Percentiles rank a stretch among this genome's conserved stretches.
phyloP scores from a whole-genome alignment of 441 rosid genomes.

The Populus tomentosa region DNA sequence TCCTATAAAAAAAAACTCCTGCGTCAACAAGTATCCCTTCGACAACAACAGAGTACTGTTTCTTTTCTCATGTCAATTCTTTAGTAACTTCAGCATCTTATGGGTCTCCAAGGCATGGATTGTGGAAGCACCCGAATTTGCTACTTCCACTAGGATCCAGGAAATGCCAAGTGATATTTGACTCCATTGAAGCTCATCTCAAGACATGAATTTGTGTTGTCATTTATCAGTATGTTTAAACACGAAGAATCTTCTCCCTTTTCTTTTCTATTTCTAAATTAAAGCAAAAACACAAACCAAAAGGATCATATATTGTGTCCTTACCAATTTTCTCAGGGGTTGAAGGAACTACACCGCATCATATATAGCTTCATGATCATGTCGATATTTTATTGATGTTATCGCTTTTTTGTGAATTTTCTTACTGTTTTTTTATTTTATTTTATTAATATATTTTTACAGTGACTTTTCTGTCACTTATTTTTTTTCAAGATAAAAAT shows the following conservation, averaged over 20 bases:
- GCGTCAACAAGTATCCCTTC: constrained; percentile 55
- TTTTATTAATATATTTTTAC: too few species aligned
- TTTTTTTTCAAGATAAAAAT: too few species aligned
- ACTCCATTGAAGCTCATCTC: constrained; percentile 60
- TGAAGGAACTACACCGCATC: too few species aligned
- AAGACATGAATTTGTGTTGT: constrained; percentile 34
- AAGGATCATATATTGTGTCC: background rate
- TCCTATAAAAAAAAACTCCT: too few species aligned
- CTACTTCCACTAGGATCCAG: constrained; percentile 68
- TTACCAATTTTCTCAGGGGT: too few species aligned
- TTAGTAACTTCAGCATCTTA: background rate
- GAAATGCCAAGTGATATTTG: constrained; percentile 74
- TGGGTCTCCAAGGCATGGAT: constrained; percentile 56
- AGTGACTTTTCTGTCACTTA: too few species aligned
- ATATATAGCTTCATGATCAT: too few species aligned
- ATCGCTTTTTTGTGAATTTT: too few species aligned
- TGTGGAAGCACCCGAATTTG: constrained; percentile 97
- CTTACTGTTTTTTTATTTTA: too few species aligned
- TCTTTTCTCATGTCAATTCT: background rate
- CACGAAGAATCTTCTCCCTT: background rate
- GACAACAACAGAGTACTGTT: background rate
- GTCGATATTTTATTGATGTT: background rate
- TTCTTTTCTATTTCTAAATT: background rate
- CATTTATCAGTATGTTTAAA: background rate
- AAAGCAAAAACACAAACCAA: background rate